A percentile compares a stretch with the other conserved stretches of the same genome.
These are phyloP conservation scores for Penicillium sp. DNA, from an alignment of 2,329 filamentous ascomycete genomes.

Conservation along the genomic window DNA sequence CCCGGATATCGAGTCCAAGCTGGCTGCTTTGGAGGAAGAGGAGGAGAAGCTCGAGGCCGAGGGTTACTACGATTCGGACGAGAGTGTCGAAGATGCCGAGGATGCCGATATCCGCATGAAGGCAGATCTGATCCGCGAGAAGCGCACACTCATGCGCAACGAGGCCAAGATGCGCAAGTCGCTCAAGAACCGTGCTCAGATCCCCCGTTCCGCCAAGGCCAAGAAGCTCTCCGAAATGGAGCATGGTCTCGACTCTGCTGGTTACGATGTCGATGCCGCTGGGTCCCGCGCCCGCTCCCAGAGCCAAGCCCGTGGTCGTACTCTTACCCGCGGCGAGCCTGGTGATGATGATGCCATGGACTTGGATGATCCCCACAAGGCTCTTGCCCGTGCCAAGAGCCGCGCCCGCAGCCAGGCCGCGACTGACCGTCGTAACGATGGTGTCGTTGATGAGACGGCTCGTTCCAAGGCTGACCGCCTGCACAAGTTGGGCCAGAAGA, in stretches of 20 bases:
- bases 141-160: constrained; percentile 89
- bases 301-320: constrained; percentile 69
- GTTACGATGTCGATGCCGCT: constrained; percentile 80
- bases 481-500: constrained; percentile 90
- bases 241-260: constrained; percentile 80
- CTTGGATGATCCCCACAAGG: constrained; percentile 51
- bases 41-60: constrained; percentile 91
- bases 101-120: constrained; percentile 88
- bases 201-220: constrained; percentile 80
- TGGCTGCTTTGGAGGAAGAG: constrained; percentile 90
- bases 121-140: constrained; percentile 93
- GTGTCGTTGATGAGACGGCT: constrained; percentile 68
- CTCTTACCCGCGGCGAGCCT: constrained; percentile 67
- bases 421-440: constrained; percentile 53
- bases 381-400: constrained; percentile 74
- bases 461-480: constrained; percentile 83
- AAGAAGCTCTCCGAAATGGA: constrained; percentile 88
- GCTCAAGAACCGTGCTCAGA: constrained; percentile 94
- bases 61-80: constrained; percentile 89
- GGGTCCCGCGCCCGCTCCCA: constrained; percentile 73
- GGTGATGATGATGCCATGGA: constrained; percentile 75
- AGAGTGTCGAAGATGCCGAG: constrained; percentile 83
- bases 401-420: constrained; percentile 63
- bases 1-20: constrained; percentile 92
- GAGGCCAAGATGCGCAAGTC: constrained; percentile 94